Evolutionary conservation across 2,329 filamentous ascomycete genomes (phyloP).

Genomic region (Botrytis paeoniae): DNA sequence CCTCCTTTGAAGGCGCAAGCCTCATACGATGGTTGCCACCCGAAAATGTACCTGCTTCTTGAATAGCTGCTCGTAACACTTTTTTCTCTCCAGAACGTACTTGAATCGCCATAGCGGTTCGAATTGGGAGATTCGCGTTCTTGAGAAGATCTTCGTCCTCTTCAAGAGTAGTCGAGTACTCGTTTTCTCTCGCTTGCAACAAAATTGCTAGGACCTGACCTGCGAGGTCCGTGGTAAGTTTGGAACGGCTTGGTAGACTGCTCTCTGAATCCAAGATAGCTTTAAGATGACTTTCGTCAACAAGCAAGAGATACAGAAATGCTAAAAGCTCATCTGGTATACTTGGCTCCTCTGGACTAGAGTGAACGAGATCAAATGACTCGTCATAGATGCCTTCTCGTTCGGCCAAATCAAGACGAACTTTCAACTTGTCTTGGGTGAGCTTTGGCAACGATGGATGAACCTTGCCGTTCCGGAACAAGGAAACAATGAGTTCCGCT

Average conservation of each 20-base stretch:
- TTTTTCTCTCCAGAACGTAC: constrained; percentile 64
- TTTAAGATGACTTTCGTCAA: constrained; percentile 41
- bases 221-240: constrained; percentile 44
- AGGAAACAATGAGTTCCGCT: constrained; percentile 45
- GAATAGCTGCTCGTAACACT: constrained; percentile 49
- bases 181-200: constrained; percentile 41
- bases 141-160: constrained; percentile 46
- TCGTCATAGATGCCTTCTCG: constrained; percentile 59
- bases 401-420: constrained; percentile 44
- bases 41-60: constrained; percentile 37
- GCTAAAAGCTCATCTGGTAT: constrained; percentile 39
- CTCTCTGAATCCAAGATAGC: constrained; percentile 39
- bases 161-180: constrained; percentile 54
- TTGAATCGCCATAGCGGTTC: constrained; percentile 52
- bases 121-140: constrained; percentile 35
- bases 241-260: constrained; percentile 38
- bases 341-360: constrained; percentile 29
- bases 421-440: constrained; percentile 30
- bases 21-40: constrained; percentile 39
- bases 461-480: constrained; percentile 23
- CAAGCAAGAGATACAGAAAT: constrained; percentile 45
- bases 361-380: constrained; percentile 52
- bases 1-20: constrained; percentile 9
- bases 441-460: constrained; percentile 29
- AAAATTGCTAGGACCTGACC: constrained; percentile 42